Evolutionary conservation across 164 flowering plant genomes (phyloP).

Genomic region (grape (Vitis vinifera)): DNA sequence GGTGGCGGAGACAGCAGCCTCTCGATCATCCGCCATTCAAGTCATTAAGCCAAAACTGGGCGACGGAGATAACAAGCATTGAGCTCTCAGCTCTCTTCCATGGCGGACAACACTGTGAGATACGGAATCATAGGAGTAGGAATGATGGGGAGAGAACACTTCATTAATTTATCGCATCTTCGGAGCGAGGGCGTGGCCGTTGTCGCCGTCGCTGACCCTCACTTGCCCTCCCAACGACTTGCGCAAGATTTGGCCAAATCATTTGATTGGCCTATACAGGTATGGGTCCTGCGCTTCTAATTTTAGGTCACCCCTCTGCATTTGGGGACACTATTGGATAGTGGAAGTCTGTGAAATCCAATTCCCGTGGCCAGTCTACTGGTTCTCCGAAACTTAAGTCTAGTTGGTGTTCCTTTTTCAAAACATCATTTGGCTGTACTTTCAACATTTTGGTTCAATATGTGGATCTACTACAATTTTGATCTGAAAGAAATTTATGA

Average conservation of each 20-base stretch:
- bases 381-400: no score
- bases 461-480: neutral
- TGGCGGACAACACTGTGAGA: constrained; percentile 32
- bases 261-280: constrained; percentile 66
- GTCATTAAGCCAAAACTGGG: no score
- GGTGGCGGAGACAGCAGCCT: no score
- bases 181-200: constrained; percentile 59
- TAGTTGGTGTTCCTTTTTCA: neutral
- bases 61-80: no score
- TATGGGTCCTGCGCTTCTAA: constrained; percentile 11
- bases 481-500: neutral
- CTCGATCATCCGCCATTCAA: no score
- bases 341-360: no score
- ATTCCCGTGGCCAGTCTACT: no score
- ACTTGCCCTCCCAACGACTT: constrained; percentile 69
- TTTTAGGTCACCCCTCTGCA: neutral
- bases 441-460: neutral
- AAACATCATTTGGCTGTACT: neutral
- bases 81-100: no score
- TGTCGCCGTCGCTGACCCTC: constrained; percentile 81
- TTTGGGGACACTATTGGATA: no score
- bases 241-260: constrained; percentile 62
- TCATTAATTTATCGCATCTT: constrained; percentile 76
- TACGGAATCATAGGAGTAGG: constrained; percentile 95
- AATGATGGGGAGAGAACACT: constrained; percentile 98